phyloP scores from a whole-genome alignment of 305 asterid genomes.

The Fraxinus greggii region DNA sequence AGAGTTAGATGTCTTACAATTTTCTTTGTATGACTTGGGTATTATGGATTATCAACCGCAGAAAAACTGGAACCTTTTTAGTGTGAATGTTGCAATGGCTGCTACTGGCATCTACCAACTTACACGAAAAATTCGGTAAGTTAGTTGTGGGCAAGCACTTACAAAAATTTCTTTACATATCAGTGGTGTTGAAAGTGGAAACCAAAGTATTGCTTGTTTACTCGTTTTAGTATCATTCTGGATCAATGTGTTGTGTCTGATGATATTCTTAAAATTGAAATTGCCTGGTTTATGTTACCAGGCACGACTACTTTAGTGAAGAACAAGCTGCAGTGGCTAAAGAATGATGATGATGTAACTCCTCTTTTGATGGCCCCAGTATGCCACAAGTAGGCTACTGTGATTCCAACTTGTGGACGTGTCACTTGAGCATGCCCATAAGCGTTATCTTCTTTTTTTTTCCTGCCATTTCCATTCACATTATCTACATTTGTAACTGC shows the following conservation, averaged over 20 bases:
- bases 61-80: constrained; percentile 83
- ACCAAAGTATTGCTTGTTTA: background rate
- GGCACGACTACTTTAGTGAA: constrained; percentile 48
- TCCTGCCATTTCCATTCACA: constrained; percentile 6
- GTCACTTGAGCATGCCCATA: constrained; percentile 19
- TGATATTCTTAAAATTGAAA: background rate
- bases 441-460: background rate
- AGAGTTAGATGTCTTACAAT: background rate
- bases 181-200: background rate
- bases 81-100: constrained; percentile 77
- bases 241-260: background rate
- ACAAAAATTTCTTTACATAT: background rate
- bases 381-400: background rate
- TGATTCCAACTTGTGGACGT: background rate
- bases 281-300: constrained; percentile 19
- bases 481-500: background rate
- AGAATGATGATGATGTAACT: constrained; percentile 41
- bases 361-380: background rate
- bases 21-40: background rate
- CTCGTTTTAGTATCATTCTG: background rate
- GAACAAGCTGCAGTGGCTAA: constrained; percentile 46
- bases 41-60: constrained; percentile 36
- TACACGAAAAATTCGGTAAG: constrained; percentile 60
- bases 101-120: constrained; percentile 82
- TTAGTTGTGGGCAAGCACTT: background rate